Conservation (phyloP, 306 rosid species). For the Trifolium dubium region DNA sequence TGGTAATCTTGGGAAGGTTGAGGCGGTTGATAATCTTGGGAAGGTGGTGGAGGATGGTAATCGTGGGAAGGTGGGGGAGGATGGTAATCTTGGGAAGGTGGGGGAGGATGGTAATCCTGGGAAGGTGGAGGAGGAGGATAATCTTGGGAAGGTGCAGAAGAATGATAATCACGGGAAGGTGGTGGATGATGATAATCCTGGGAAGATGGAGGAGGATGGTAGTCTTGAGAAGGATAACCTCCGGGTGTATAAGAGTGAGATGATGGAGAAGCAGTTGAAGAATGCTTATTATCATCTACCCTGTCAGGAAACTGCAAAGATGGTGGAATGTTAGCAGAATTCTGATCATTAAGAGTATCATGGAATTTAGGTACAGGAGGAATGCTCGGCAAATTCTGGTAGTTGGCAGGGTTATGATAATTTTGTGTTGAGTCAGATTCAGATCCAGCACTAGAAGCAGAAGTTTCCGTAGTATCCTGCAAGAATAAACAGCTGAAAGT, state of each 20-base stretch:
- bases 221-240: slow-evolving; percentile 71
- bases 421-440: slow-evolving; percentile 55
- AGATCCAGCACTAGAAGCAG: slow-evolving; percentile 51
- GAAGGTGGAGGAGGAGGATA: slow-evolving; percentile 49
- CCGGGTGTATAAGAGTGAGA: slow-evolving; percentile 64
- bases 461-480: slow-evolving; percentile 73
- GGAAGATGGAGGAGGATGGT: slow-evolving; percentile 60
- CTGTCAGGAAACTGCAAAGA: slow-evolving; percentile 58
- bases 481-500: slow-evolving; percentile 41
- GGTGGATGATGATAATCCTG: slow-evolving; percentile 63
- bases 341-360: slow-evolving; percentile 49
- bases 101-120: slow-evolving; percentile 56
- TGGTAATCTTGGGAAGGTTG: slow-evolving; percentile 62
- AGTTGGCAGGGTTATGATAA: slow-evolving; percentile 53
- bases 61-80: slow-evolving; percentile 63
- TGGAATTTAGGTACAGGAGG: slow-evolving; percentile 55
- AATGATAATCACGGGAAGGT: slow-evolving; percentile 65
- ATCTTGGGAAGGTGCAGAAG: slow-evolving; percentile 55
- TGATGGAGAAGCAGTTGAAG: slow-evolving; percentile 52
- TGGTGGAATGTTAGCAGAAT: slow-evolving; percentile 53
- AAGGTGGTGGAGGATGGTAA: slow-evolving; percentile 43
- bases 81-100: slow-evolving; percentile 67
- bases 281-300: slow-evolving; percentile 53
- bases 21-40: slow-evolving; percentile 3
- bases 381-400: slow-evolving; percentile 46